Base-by-base conservation (phyloP, 2,329 filamentous ascomycete genomes). In the Coniochaeta sp. region DNA sequence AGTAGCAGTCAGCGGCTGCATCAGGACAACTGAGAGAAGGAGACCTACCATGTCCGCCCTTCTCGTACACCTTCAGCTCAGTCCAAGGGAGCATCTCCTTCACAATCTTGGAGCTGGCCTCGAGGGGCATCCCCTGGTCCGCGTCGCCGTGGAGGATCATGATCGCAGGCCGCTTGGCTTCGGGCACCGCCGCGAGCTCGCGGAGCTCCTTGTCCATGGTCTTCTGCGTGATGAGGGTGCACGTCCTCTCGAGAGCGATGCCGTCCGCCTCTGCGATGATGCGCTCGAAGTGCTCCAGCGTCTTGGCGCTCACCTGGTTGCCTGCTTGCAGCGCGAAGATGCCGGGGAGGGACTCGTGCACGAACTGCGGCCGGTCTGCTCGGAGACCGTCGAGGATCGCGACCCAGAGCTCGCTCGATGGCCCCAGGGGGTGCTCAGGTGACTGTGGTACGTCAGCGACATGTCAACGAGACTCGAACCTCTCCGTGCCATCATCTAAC, bases 241-340 rank as follows among this genome's bases (percentile, higher is more conserved):
- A 47, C 28, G 59, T 60, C 52, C 38, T 57, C 30, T 60, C 59
- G 2, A 60, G 17, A 36, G 59, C 59, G 1, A 59, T 38, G 22
- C 26, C 38, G 36, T 63, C 59, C 4, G 58, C 57, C 17, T 47
- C 60, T 28, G 54, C 59, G 14, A 62, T 61, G 36, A 64, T 59
- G 14, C 52, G 58, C 30, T 60, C 57, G 42, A 63, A 62, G 28
- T 58, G 55, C 57, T 61, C 62, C 28, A 61, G 56, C 16, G 56
- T 59, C 54, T 55, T 55, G 24, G 36, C 16, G 19, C 22, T 24
- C 36, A 58, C 24, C 36, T 58, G 4, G 47, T 61, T 55, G 22
- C 56, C 56, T 22, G 42, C 59, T 14, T 58, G 38, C 12, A 61
- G 30, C 36, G 59, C 59, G 22, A 61, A 58, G 17, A 61, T 54